A percentile compares a stretch with the other conserved stretches of the same genome.
These are phyloP conservation scores for Chaetomium globosum DNA, from an alignment of 2,329 filamentous ascomycete genomes.

Conservation along the genomic window DNA sequence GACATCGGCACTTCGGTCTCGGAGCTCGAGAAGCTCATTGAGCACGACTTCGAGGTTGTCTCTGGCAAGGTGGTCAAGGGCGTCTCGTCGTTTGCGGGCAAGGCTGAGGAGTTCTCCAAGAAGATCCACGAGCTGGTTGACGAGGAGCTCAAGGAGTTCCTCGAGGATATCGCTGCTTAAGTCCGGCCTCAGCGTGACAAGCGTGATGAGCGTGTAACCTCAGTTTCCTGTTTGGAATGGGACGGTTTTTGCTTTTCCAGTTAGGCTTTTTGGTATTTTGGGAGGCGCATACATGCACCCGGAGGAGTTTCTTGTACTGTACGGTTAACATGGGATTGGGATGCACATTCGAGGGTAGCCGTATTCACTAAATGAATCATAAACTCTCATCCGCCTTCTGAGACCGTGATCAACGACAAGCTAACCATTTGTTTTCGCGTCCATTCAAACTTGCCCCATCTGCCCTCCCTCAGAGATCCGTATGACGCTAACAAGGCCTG, in stretches of 20 bases:
- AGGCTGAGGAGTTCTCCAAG: slow-evolving; percentile 64
- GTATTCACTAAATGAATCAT: slow-evolving; percentile 21
- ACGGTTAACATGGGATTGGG: slow-evolving; percentile 31
- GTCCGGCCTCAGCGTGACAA: slow-evolving; percentile 26
- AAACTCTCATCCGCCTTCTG: slow-evolving; percentile 9
- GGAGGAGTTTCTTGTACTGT: slow-evolving; percentile 36
- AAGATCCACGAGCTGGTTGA: slow-evolving; percentile 66
- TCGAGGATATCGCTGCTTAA: slow-evolving; percentile 54
- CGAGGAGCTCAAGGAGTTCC: slow-evolving; percentile 62
- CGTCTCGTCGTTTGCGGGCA: slow-evolving; percentile 55
- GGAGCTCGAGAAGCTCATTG: slow-evolving; percentile 62
- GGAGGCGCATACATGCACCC: slow-evolving; percentile 31
- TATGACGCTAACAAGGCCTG: neutral
- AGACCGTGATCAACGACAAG: neutral
- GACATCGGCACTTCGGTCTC: slow-evolving; percentile 52
- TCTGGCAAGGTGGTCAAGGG: slow-evolving; percentile 60
- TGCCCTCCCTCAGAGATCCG: neutral
- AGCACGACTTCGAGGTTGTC: slow-evolving; percentile 63
- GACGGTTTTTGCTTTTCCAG: slow-evolving; percentile 31
- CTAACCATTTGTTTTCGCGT: neutral
- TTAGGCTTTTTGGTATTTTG: slow-evolving; percentile 31
- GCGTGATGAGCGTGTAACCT: slow-evolving; percentile 29
- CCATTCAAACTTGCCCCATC: no score
- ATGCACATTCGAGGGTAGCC: slow-evolving; percentile 31
- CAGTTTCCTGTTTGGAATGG: slow-evolving; percentile 15